Evolutionary conservation across 805 yeast species (phyloP), one percentile per base, ranked within the genome.

Genomic region (Ogataea saltuana): DNA sequence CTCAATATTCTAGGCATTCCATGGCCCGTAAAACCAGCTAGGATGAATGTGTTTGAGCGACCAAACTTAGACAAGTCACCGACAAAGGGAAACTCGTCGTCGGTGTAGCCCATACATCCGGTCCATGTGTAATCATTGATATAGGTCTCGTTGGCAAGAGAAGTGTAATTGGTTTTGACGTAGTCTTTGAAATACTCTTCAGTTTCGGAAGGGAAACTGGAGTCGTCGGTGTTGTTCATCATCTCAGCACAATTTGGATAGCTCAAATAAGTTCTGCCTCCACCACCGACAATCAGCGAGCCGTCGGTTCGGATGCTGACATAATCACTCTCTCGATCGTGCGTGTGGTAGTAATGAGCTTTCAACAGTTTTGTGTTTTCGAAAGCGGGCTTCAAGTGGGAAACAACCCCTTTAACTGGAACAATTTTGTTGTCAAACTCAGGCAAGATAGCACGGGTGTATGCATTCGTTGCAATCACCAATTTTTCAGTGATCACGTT

Each of bases 21-120:
- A 54, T 75, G 79, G 3, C 78, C 79, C 20, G 71, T 66, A 56
- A 69, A 75, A 0, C 79, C 79, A 3, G 76, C 77, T 39, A 64
- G 54, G 9, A 71, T 61, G 45, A 50, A 73, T 15, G 60, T 53
- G 41, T 64, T 60, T 19, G 56, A 51, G 25, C 63, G 56, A 1
- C 60, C 61, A 36, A 38, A 54, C 10, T 23, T 25, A 2, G 56
- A 32, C 22, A 72, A 43, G 34, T 66, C 69, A 17, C 79, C 79
- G 13, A 74, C 75, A 37, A 64, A 63, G 6, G 79, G 79, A 23
- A 65, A 50, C 4, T 48, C 59, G 48, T 72, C 76, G 13, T 59
- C 57, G 3, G 78, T 59, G 47, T 64, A 72, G 3, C 77, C 80
- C 68, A 74, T 61, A 13, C 71, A 66, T 15, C 80, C 80, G 4